Conservation (phyloP, 257 asterid genomes). For the Anisodus acutangulus region DNA sequence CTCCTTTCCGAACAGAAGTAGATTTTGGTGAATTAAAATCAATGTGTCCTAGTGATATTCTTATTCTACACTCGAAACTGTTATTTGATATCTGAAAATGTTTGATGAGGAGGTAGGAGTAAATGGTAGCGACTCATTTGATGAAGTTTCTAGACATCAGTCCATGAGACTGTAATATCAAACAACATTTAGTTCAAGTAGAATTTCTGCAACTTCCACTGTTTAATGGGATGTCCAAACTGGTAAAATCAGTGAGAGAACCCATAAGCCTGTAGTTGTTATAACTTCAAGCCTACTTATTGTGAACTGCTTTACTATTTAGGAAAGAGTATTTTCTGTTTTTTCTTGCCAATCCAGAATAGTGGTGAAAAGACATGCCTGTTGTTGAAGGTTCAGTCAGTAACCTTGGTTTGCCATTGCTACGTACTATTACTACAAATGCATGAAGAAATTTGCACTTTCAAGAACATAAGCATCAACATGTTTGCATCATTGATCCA, state of each 20-base stretch:
- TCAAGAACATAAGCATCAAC: background rate
- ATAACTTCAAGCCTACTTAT: background rate
- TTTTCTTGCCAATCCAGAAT: background rate
- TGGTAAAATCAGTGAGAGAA: background rate
- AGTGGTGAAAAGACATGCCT: background rate
- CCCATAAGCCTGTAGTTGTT: background rate
- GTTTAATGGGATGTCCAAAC: background rate
- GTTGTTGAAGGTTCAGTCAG: background rate
- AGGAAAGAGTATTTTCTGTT: background rate
- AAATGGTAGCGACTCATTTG: background rate
- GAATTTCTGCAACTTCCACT: conserved; percentile 16
- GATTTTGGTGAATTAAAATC: background rate
- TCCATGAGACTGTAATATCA: background rate
- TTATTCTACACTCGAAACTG: background rate
- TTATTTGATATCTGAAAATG: background rate
- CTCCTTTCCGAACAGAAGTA: background rate
- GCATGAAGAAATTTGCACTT: background rate
- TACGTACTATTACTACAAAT: background rate
- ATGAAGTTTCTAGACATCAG: background rate
- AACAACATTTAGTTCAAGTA: background rate
- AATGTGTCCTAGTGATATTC: background rate
- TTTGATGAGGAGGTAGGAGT: background rate
- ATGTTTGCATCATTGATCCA: background rate
- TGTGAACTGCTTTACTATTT: background rate
- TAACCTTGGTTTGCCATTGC: background rate